Conservation (phyloP, 192 early-diverging fungal genomes). For the Backusella morwellensis region DNA sequence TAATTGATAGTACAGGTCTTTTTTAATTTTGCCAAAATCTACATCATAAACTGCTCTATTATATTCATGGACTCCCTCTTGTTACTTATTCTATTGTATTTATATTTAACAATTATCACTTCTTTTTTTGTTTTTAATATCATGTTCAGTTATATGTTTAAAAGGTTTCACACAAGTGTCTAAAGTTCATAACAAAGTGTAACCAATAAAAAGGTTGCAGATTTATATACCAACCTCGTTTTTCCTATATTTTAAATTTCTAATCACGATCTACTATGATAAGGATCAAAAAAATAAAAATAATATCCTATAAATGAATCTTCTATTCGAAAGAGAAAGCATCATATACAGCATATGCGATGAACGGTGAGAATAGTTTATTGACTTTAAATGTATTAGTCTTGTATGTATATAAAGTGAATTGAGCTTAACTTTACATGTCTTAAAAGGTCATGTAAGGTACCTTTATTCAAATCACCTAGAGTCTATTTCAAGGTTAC, state of each 20-base stretch:
- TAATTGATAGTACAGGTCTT: too few species aligned
- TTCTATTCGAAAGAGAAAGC: neutral
- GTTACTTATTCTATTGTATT: too few species aligned
- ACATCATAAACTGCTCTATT: too few species aligned
- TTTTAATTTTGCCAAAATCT: too few species aligned
- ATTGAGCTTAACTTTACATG: neutral
- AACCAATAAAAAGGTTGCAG: neutral
- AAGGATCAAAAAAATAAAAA: neutral
- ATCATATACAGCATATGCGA: neutral
- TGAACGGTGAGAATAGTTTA: neutral
- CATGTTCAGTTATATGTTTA: neutral
- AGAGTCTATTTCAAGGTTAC: neutral
- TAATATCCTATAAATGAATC: neutral
- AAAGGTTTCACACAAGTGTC: neutral
- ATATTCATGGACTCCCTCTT: too few species aligned
- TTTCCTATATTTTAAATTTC: neutral
- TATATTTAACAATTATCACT: too few species aligned
- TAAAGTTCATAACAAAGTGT: neutral
- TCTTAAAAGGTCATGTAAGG: neutral
- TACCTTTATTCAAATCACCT: neutral
- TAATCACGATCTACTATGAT: neutral
- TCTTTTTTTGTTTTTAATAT: too few species aligned
- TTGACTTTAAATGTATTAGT: neutral
- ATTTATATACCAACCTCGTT: neutral
- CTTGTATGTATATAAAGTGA: neutral